A percentile compares a stretch with the other conserved stretches of the same genome.
Evolutionary conservation across 371 early-diverging fungal species (phyloP).

Genomic region (Mucor saturninus): DNA sequence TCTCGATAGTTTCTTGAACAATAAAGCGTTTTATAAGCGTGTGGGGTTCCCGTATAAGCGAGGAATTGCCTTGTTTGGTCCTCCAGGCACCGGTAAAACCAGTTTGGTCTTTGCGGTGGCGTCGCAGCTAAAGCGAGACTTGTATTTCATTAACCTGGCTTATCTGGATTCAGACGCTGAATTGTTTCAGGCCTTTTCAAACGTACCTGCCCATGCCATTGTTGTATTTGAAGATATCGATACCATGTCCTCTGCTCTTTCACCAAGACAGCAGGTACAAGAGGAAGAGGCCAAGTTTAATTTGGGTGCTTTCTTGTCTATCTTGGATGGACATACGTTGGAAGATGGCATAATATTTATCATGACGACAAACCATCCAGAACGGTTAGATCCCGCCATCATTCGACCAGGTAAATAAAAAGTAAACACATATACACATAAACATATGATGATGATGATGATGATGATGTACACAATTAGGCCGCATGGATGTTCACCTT

Average conservation of each 20-base stretch:
- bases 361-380: constrained; percentile 66
- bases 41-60: constrained; percentile 1
- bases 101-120: neutral
- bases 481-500: neutral
- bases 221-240: neutral
- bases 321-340: neutral
- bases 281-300: neutral
- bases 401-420: neutral
- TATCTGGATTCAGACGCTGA: neutral
- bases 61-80: neutral
- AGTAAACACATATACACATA: too few relatives aligned
- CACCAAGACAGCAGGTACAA: neutral
- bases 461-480: neutral
- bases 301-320: neutral
- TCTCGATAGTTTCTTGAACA: neutral
- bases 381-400: constrained; percentile 1
- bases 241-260: neutral
- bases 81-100: neutral
- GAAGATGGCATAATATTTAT: constrained; percentile 75
- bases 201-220: neutral
- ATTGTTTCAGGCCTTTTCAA: neutral
- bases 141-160: neutral
- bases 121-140: neutral
- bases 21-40: neutral
- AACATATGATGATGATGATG: too few relatives aligned